Evolutionary conservation across 2,329 filamentous ascomycete species (phyloP), one percentile per base, ranked within the genome.

Genomic region (Pseudogymnoascus sp.): DNA sequence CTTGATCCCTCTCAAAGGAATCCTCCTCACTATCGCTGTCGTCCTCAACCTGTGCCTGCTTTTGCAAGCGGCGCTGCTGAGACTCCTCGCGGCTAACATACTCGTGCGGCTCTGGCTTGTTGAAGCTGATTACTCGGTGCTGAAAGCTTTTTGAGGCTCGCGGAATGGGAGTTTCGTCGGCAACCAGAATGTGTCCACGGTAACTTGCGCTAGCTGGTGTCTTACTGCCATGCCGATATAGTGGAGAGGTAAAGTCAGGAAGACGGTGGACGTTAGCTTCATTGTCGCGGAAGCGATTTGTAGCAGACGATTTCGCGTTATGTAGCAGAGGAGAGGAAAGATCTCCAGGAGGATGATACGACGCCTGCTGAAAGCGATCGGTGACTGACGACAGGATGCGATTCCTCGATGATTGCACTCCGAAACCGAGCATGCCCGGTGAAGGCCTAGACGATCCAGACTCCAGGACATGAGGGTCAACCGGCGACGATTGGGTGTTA

Each of bases 401-500:
- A 21, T 56, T 56, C 21, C 50, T 29, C 10, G 50, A 56, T 6
- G 29, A 35, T 8, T 56, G 50, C 16, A 56, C 50, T 2, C 50
- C 50, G 11, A 56, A 56, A 21, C 50, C 50, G 14, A 56, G 35
- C 50, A 61, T 61, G 35, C 59, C 59, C n/a, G 59, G 59, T 7
- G 59, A 61, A 26, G 59, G 59, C 38, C 59, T 61, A 1, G 38
- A 42, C 2, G 35, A 38, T 8, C 59, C 59, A 19, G 59, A 61
- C 21, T 40, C 19, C 7, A 61, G 19, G 19, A 61, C 35, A 26
- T 31, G 33, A 35, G 35, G 35, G 19, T 61, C 59, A 16, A 61
- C 19, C 3, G 59, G 59, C 26, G 59, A 61, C 26, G 59, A 61
- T 19, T 61, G 59, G 24, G 59, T 61, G 14, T 38, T 42, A 26